These are phyloP conservation scores for Suhomyces coccinellae DNA, from an alignment of 1,139 yeast genomes.

Conservation along the genomic window DNA sequence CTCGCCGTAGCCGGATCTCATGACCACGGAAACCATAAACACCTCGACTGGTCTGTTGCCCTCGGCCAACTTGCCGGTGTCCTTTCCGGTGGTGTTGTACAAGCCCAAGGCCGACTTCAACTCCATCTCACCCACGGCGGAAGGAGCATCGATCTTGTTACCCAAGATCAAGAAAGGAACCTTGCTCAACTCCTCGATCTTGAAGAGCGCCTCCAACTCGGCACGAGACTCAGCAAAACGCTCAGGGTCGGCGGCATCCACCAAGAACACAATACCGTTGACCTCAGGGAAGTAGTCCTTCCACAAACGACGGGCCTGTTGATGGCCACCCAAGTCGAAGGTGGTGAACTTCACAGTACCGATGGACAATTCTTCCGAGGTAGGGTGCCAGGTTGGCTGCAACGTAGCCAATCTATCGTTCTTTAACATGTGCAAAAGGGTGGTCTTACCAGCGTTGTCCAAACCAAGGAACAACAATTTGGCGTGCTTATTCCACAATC, in stretches of 20 bases:
- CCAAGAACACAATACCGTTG: conserved; percentile 93
- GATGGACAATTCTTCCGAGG: conserved; percentile 95
- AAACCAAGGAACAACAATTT: conserved; percentile 92
- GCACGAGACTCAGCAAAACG: conserved; percentile 94
- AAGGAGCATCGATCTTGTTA: conserved; percentile 92
- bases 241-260: conserved; percentile 95
- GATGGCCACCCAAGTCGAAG: conserved; percentile 97
- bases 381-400: conserved; percentile 98
- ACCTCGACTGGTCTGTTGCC: conserved; percentile 91
- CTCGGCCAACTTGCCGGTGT: conserved; percentile 67
- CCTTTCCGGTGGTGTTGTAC: conserved; percentile 78
- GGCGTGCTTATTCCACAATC: conserved; percentile 97
- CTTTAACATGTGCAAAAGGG: conserved; percentile 93
- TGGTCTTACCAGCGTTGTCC: conserved; percentile 98
- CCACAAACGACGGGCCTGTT: conserved; percentile 99
- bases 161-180: conserved; percentile 95
- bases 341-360: conserved; percentile 97
- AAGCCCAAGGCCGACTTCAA: conserved; percentile 88
- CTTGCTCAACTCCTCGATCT: conserved; percentile 81
- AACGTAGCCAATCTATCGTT: conserved; percentile 97
- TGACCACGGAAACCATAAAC: conserved; percentile 95
- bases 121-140: conserved; percentile 94
- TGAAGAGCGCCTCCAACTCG: conserved; percentile 88
- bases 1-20: conserved; percentile 96
- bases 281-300: conserved; percentile 99